phyloP scores from a whole-genome alignment of 805 yeast species.

The Wickerhamiella vanderwaltii region DNA sequence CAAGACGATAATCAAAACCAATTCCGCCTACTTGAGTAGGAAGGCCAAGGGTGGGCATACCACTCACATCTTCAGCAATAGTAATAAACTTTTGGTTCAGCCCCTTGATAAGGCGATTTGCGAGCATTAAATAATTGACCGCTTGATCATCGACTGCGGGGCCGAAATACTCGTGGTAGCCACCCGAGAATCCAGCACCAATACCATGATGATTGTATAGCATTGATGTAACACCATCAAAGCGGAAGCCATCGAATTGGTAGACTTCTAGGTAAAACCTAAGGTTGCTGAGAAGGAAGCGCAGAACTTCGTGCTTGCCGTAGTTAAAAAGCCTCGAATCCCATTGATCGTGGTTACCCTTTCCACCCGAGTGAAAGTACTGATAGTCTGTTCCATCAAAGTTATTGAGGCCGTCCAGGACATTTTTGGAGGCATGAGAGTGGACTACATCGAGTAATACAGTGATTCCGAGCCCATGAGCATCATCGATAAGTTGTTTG shows the following conservation, averaged over 20 bases:
- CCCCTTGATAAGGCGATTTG: constrained; percentile 62
- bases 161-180: constrained; percentile 80
- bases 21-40: constrained; percentile 69
- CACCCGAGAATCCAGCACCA: constrained; percentile 79
- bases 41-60: constrained; percentile 89
- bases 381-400: constrained; percentile 95
- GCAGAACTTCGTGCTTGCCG: constrained; percentile 78
- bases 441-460: constrained; percentile 89
- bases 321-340: constrained; percentile 92
- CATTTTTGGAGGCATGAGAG: constrained; percentile 91
- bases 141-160: constrained; percentile 80
- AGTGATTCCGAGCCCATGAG: constrained; percentile 76
- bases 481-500: constrained; percentile 79
- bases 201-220: constrained; percentile 85
- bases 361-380: constrained; percentile 83
- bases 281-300: constrained; percentile 75
- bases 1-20: constrained; percentile 85
- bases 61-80: constrained; percentile 94
- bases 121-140: constrained; percentile 72
- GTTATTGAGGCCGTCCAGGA: constrained; percentile 80
- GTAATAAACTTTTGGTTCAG: constrained; percentile 48
- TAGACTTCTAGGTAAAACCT: constrained; percentile 74
- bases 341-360: constrained; percentile 87
- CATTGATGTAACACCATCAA: constrained; percentile 95
- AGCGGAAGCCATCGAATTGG: constrained; percentile 87